Evolutionary conservation across 768 basidiomycete species (phyloP).

Genomic region (Rhizopogon roseolus): DNA sequence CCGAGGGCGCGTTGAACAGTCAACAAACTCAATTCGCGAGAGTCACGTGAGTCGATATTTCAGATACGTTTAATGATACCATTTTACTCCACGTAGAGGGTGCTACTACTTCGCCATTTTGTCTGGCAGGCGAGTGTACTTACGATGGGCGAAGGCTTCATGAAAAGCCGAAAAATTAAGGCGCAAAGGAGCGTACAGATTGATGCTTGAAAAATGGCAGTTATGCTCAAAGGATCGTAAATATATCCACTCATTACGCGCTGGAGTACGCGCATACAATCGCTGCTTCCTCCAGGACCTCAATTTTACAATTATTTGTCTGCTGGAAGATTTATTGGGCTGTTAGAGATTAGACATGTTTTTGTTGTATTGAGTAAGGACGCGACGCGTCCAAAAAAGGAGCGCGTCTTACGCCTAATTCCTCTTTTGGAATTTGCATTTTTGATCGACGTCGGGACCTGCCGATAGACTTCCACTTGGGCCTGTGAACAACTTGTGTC

Average conservation of each 20-base stretch:
- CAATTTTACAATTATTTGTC: constrained; percentile 22
- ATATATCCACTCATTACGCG: constrained; percentile 1
- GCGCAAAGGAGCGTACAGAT: neutral
- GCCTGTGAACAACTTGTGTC: constrained; percentile 2
- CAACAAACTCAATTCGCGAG: constrained; percentile 35
- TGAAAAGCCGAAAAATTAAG: neutral
- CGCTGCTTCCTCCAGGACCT: constrained; percentile 11
- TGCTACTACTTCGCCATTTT: neutral
- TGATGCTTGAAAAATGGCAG: neutral
- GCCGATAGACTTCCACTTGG: constrained; percentile 6
- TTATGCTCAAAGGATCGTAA: neutral
- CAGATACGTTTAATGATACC: constrained; percentile 22
- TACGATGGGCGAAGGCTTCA: neutral
- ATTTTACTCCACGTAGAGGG: constrained; percentile 6
- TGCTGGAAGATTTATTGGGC: constrained; percentile 23
- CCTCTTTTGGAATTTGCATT: constrained; percentile 23
- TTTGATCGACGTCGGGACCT: constrained; percentile 24
- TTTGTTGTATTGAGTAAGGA: constrained; percentile 13
- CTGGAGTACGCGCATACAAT: constrained; percentile 6
- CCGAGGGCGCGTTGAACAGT: constrained; percentile 35
- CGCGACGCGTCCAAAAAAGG: constrained; percentile 33
- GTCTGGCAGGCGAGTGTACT: constrained; percentile 2
- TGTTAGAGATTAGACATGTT: constrained; percentile 26
- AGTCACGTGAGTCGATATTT: constrained; percentile 32
- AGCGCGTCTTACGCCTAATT: constrained; percentile 32